phyloP scores from a whole-genome alignment of 495 filamentous ascomycete genomes.

The Penicillium macrosclerotiorum region DNA sequence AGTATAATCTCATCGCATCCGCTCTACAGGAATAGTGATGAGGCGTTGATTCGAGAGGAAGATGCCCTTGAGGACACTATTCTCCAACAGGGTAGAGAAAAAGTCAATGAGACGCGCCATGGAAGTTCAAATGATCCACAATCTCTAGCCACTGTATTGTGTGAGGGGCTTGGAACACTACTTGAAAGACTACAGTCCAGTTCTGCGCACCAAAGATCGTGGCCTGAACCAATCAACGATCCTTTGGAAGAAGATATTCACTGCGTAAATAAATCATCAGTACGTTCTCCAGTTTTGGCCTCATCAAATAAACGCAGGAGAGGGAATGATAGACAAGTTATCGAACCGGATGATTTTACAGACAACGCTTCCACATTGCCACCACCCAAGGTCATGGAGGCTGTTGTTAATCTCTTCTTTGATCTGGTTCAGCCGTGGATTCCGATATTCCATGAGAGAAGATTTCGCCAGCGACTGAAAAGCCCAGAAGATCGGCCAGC shows the following conservation, averaged over 20 bases:
- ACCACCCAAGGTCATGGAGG: constrained; percentile 20
- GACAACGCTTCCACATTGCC: constrained; percentile 15
- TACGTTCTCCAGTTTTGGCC: too few relatives aligned
- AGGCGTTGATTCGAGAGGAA: not conserved
- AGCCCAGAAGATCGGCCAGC: constrained; percentile 3
- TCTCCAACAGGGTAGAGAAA: not conserved
- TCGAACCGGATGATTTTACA: constrained; percentile 4
- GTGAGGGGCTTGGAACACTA: too few relatives aligned
- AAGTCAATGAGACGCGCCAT: not conserved
- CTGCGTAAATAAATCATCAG: too few relatives aligned
- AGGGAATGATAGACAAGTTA: too few relatives aligned
- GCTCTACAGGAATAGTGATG: not conserved
- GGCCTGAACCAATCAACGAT: too few relatives aligned
- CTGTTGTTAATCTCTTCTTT: constrained; percentile 32
- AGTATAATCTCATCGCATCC: not conserved
- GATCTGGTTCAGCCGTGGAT: constrained; percentile 37
- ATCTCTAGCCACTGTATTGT: too few relatives aligned
- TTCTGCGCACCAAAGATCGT: too few relatives aligned
- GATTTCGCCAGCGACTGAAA: constrained; percentile 24
- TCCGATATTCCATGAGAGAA: constrained; percentile 35
- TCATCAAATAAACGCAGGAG: too few relatives aligned
- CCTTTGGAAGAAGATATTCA: too few relatives aligned
- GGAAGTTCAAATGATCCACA: not conserved
- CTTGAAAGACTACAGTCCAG: too few relatives aligned
- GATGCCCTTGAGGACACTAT: constrained; percentile 11